Evolutionary conservation across 768 basidiomycete genomes (phyloP).

Genomic region (Suillus subluteus): DNA sequence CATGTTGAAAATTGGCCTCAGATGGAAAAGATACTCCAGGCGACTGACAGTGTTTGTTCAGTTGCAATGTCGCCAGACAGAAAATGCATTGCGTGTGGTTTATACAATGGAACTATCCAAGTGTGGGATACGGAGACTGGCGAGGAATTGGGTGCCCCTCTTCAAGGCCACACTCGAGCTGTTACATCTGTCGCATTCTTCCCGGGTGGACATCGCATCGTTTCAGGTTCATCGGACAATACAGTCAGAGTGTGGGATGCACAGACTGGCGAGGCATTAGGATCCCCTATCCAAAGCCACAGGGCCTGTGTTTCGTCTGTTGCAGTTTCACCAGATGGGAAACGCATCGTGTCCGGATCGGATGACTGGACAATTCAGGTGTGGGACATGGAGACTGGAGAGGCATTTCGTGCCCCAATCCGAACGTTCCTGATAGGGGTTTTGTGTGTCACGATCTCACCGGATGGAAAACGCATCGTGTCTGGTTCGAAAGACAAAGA

Average conservation of each 20-base stretch:
- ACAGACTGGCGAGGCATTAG: not conserved
- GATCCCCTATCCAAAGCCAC: constrained; percentile 1
- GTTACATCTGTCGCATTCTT: constrained; percentile 5
- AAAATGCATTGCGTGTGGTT: constrained; percentile 13
- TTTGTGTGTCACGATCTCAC: constrained; percentile 8
- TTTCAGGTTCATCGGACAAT: constrained; percentile 17
- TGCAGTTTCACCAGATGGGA: constrained; percentile 2
- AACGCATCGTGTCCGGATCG: constrained; percentile 3
- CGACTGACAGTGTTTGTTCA: fast-evolving
- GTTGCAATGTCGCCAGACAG: not conserved
- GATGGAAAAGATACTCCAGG: not conserved
- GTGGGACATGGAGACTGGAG: too few species aligned
- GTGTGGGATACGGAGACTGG: constrained; percentile 9
- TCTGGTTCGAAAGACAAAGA: constrained; percentile 6
- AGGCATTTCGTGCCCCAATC: not conserved
- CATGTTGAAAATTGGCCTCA: constrained; percentile 9
- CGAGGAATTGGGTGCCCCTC: not conserved
- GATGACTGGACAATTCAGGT: not conserved
- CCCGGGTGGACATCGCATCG: constrained; percentile 11
- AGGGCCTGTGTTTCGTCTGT: not conserved
- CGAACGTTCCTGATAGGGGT: too few species aligned
- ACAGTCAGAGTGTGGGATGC: constrained; percentile 20
- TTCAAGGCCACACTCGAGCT: not conserved
- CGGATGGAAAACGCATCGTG: not conserved
- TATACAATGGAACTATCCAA: constrained; percentile 8